Evolutionary conservation across 164 flowering plant genomes (phyloP).

Genomic region (Euptelea pleiosperma): DNA sequence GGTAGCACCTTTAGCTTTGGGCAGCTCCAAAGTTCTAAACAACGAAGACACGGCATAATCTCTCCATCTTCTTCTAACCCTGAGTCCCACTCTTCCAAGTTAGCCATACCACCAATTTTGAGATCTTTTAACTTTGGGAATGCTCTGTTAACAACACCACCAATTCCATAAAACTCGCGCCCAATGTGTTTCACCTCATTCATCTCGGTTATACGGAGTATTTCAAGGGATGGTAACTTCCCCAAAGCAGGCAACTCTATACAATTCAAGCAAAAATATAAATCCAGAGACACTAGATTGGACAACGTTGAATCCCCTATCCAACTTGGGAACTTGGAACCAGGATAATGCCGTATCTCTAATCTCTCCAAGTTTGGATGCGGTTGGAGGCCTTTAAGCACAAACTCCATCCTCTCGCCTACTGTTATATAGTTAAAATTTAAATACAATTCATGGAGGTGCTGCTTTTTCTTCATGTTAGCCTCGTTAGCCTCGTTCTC

Average conservation of each 20-base stretch:
- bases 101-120: not conserved
- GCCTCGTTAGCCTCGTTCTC: conserved; percentile 4
- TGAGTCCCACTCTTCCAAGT: not conserved
- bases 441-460: not conserved
- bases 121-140: not conserved
- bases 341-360: not conserved
- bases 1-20: no score
- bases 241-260: conserved; percentile 1
- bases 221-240: conserved; percentile 2
- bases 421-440: not conserved
- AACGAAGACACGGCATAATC: not conserved
- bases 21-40: no score
- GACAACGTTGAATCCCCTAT: not conserved
- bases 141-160: not conserved
- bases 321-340: not conserved
- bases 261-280: not conserved
- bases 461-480: not conserved
- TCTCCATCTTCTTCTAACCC: not conserved
- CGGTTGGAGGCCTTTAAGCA: conserved; percentile 7
- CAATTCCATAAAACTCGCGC: not conserved
- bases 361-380: conserved; percentile 1
- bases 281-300: not conserved
- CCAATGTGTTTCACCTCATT: not conserved
- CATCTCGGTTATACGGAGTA: not conserved
- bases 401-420: not conserved